Evolutionary conservation across 768 basidiomycete species (phyloP).

Genomic region (Lactifluus subvellereus): DNA sequence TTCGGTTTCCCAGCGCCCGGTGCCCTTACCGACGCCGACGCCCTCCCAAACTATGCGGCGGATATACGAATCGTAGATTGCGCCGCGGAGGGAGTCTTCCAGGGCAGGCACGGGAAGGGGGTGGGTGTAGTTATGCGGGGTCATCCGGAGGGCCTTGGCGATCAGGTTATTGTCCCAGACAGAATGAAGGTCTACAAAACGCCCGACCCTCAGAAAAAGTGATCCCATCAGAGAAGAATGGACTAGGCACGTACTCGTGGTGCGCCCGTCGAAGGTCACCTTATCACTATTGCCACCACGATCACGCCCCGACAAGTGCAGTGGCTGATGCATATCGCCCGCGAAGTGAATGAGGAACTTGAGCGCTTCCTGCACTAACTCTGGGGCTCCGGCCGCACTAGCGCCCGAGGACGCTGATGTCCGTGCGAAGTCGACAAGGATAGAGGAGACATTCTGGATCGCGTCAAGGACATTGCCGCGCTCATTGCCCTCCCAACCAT

Average conservation of each 20-base stretch:
- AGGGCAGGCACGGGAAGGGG: conserved; percentile 65
- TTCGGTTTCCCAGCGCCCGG: conserved; percentile 48
- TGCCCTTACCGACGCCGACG: conserved; percentile 38
- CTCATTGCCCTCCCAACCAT: conserved; percentile 61
- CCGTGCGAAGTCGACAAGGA: conserved; percentile 48
- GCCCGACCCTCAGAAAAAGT: background rate
- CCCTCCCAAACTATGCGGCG: conserved; percentile 87
- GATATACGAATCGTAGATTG: conserved; percentile 84
- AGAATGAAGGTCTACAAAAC: conserved; percentile 65
- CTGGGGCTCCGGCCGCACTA: conserved; percentile 27
- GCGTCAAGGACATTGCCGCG: conserved; percentile 69
- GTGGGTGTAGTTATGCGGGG: conserved; percentile 66
- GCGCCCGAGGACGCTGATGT: conserved; percentile 28
- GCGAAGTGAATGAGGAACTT: conserved; percentile 92
- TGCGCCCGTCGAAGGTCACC: conserved; percentile 65
- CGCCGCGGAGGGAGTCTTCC: conserved; percentile 61
- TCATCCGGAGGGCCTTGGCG: conserved; percentile 70
- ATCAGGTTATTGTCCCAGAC: conserved; percentile 84
- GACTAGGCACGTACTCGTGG: conserved; percentile 50
- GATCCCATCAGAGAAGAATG: too few species aligned
- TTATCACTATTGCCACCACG: conserved; percentile 81
- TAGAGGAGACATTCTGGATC: conserved; percentile 66
- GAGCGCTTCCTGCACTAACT: conserved; percentile 66
- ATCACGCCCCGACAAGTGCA: conserved; percentile 85
- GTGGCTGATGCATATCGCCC: conserved; percentile 90